Conservation (phyloP, 306 rosid species). For the Trifolium fragiferum region DNA sequence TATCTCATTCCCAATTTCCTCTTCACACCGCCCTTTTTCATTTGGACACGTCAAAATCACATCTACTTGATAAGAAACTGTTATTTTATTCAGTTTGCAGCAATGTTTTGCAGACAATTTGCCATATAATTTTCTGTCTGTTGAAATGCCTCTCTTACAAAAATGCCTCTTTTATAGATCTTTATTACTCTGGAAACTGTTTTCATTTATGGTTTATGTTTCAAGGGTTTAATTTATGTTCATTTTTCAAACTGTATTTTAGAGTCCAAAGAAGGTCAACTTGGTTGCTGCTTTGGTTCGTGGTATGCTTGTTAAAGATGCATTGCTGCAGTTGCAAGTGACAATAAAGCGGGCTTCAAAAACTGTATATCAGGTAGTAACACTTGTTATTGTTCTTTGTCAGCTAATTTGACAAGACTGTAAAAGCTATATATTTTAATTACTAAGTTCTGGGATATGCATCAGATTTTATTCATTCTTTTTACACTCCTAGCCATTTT, state of each 20-base stretch:
- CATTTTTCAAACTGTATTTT: slow-evolving; percentile 29
- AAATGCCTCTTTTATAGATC: slow-evolving; percentile 22
- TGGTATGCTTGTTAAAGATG: slow-evolving; percentile 99
- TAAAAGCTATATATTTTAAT: slow-evolving; percentile 8
- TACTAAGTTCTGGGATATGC: slow-evolving; percentile 14
- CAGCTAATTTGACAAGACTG: slow-evolving; percentile 10
- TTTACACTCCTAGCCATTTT: no score
- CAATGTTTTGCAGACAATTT: slow-evolving; percentile 12
- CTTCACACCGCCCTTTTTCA: not conserved
- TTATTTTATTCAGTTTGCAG: slow-evolving; percentile 7
- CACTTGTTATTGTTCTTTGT: slow-evolving; percentile 20
- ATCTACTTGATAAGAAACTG: slow-evolving; percentile 6
- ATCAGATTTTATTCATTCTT: no score
- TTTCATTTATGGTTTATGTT: not conserved
- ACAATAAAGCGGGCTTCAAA: slow-evolving; percentile 89
- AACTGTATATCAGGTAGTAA: slow-evolving; percentile 86
- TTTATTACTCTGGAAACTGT: slow-evolving; percentile 29
- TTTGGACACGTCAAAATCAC: not conserved
- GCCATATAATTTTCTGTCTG: not conserved
- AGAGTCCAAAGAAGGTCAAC: slow-evolving; percentile 97
- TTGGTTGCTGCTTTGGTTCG: slow-evolving; percentile 94
- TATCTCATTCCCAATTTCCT: no score
- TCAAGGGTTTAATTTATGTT: slow-evolving; percentile 23
- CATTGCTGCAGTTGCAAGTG: slow-evolving; percentile 86
- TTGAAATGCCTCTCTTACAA: slow-evolving; percentile 23